Conservation (phyloP, 2,329 filamentous ascomycete genomes). For the Aphanocladium album region DNA sequence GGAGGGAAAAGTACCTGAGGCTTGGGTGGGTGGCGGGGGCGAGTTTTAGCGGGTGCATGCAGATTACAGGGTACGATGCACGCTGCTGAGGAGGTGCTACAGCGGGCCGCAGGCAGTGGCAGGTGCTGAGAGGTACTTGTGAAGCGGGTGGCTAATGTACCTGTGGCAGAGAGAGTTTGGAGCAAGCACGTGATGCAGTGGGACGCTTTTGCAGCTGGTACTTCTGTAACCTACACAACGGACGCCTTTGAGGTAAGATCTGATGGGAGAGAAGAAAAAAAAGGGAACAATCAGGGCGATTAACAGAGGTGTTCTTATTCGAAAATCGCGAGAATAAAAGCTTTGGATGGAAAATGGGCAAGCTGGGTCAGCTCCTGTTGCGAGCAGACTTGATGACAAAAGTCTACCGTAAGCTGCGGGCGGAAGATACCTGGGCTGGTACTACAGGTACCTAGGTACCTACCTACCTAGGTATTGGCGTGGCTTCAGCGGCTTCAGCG, state of each 20-base stretch:
- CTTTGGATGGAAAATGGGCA: no score
- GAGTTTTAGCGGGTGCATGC: not conserved
- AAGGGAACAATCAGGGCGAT: no score
- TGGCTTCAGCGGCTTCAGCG: not conserved
- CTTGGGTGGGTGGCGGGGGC: not conserved
- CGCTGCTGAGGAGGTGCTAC: not conserved
- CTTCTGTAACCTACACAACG: not conserved
- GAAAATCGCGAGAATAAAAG: no score
- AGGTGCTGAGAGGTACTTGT: not conserved
- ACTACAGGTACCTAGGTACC: not conserved
- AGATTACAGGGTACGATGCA: not conserved
- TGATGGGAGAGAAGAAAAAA: no score
- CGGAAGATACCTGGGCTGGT: no score
- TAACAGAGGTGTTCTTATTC: no score
- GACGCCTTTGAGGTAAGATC: no score
- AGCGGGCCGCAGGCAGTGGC: not conserved
- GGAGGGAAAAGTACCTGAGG: not conserved
- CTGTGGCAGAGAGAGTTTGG: not conserved
- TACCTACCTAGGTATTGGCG: not conserved
- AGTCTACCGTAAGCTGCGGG: no score
- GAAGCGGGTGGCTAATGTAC: not conserved
- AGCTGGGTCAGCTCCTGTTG: no score
- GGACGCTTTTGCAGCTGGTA: not conserved
- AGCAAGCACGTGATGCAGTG: not conserved
- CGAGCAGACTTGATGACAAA: no score